Evolutionary conservation across 495 filamentous ascomycete species (phyloP), one percentile per base, ranked within the genome.

Genomic region (Lophiostoma macrostomum): DNA sequence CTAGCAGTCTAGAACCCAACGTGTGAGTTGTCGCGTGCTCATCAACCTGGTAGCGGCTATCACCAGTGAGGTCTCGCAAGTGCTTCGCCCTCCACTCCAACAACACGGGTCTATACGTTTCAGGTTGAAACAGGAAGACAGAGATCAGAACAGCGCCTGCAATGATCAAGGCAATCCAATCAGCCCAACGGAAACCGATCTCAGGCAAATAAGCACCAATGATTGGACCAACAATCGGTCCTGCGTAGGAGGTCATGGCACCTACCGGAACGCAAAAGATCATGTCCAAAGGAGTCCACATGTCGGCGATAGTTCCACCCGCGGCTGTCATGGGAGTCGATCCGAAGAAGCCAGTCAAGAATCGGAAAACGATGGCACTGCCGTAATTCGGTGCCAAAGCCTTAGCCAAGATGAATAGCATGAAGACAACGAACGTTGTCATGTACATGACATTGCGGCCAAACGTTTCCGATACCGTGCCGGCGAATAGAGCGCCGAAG

Each of bases 21-120:
- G n/a, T n/a, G n/a, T n/a, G n/a, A n/a, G n/a, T n/a, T n/a, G n/a
- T n/a, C n/a, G n/a, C n/a, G n/a, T n/a, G n/a, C n/a, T n/a, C n/a
- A n/a, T n/a, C n/a, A n/a, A n/a, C n/a, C n/a, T n/a, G n/a, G n/a
- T n/a, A n/a, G n/a, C n/a, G 67, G 0, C 65, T 13, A 43, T 88
- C 86, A 16, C 80, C 81, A 2, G 82, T 88, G 48, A 81, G 69
- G 60, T 82, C 80, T 14, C 78, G 71, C 3, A 88, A 68, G 23
- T 67, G 69, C 5, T 57, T 58, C 0, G 81, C 75, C 63, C 81
- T 84, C 13, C 71, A 68, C 50, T 74, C 71, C 12, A 90, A 79
- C 11, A 90, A 59, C 19, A 77, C 73, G 0, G 82, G 81, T 1
- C 79, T 75, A 60, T 86, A 87, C 0, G 86, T 84, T 65, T 90